Conservation (phyloP, 805 yeast genomes). For the Nematodospora valgi region DNA sequence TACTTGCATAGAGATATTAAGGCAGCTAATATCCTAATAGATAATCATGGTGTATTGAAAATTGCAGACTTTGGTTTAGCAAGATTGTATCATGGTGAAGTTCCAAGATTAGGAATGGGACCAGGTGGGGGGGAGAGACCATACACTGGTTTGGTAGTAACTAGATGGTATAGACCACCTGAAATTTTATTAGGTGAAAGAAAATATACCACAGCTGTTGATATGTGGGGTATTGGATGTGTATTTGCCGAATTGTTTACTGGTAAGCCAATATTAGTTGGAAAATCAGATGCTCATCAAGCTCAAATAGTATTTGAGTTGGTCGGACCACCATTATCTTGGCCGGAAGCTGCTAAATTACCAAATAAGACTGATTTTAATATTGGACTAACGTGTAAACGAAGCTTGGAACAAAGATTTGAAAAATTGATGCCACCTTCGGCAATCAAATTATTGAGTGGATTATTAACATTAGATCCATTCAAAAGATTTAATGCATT, state of each 20-base stretch:
- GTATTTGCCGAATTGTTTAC: conserved; percentile 89
- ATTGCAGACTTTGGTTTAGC: conserved; percentile 97
- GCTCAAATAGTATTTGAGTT: conserved; percentile 75
- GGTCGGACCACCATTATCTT: conserved; percentile 73
- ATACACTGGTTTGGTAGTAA: conserved; percentile 74
- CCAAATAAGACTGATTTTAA: conserved; percentile 51
- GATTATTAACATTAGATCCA: conserved; percentile 70
- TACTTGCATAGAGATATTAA: conserved; percentile 87
- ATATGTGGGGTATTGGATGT: conserved; percentile 97
- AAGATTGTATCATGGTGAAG: conserved; percentile 60
- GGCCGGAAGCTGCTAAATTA: conserved; percentile 59
- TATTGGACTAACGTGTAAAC: conserved; percentile 42
- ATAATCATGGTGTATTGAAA: conserved; percentile 71
- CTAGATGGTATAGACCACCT: conserved; percentile 97
- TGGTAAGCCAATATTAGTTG: conserved; percentile 79
- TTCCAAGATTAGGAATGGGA: conserved; percentile 51
- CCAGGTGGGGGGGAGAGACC: conserved; percentile 56
- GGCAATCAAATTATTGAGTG: conserved; percentile 56
- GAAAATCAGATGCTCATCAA: conserved; percentile 84
- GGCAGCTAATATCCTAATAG: conserved; percentile 90
- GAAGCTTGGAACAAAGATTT: conserved; percentile 52
- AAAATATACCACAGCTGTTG: conserved; percentile 89
- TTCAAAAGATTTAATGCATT: conserved; percentile 69
- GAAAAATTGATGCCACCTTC: conserved; percentile 34
- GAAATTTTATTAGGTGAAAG: conserved; percentile 85